phyloP scores from a whole-genome alignment of 148 eudicot species.

The Polygonum aviculare region DNA sequence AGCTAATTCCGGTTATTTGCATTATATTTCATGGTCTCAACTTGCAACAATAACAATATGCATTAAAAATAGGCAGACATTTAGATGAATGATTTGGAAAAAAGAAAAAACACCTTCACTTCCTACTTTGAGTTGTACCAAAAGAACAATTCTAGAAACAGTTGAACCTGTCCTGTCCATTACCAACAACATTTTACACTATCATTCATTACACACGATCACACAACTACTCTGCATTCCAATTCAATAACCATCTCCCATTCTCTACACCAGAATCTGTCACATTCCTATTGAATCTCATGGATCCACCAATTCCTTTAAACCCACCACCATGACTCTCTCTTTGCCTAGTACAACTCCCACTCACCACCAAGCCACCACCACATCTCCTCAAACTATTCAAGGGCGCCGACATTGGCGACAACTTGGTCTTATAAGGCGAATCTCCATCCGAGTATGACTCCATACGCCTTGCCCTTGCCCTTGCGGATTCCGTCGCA shows the following conservation, averaged over 20 bases:
- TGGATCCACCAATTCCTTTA: slow-evolving; percentile 6
- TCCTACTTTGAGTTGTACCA: too few species aligned
- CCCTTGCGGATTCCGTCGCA: slow-evolving; percentile 7
- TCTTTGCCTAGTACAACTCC: not conserved
- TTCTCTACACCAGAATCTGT: not conserved
- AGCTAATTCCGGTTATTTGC: too few species aligned
- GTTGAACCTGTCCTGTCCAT: not conserved
- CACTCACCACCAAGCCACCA: not conserved
- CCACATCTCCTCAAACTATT: slow-evolving; percentile 1
- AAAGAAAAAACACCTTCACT: too few species aligned
- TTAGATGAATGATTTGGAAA: too few species aligned
- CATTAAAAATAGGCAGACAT: too few species aligned
- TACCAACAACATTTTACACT: not conserved
- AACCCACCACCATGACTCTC: not conserved
- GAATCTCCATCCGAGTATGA: slow-evolving; percentile 11
- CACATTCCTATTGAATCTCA: slow-evolving; percentile 6
- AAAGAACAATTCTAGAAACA: not conserved
- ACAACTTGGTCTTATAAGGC: not conserved
- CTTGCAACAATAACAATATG: too few species aligned
- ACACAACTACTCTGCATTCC: not conserved
- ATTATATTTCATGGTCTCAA: too few species aligned
- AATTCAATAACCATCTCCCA: slow-evolving; percentile 2
- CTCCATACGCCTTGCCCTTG: not conserved
- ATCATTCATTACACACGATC: not conserved
- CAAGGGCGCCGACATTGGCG: not conserved